Percentiles rank a stretch among this genome's conserved stretches.
phyloP scores from a whole-genome alignment of 1,284 basidiomycete genomes.

The Xerocomus nothofagi region DNA sequence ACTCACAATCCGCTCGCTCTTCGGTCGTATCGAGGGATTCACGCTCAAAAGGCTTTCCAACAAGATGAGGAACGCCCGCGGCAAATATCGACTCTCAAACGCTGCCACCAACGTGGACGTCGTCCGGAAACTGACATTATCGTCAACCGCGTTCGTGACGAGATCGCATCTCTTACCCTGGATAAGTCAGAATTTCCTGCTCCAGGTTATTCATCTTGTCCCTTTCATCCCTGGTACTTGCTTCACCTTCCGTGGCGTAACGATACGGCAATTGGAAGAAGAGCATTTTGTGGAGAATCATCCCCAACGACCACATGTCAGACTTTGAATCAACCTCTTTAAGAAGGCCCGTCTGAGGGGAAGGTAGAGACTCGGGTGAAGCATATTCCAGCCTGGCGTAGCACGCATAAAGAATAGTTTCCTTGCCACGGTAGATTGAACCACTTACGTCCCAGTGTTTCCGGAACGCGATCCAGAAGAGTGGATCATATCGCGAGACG shows the following conservation, averaged over 20 bases:
- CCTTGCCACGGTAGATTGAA: background rate
- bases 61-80: constrained; percentile 66
- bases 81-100: constrained; percentile 69
- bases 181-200: constrained; percentile 72
- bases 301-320: constrained; percentile 88
- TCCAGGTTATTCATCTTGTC: constrained; percentile 68
- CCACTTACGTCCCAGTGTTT: constrained; percentile 90
- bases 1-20: constrained; percentile 65
- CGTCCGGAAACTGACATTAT: constrained; percentile 56
- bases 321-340: constrained; percentile 81
- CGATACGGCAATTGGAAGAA: constrained; percentile 85
- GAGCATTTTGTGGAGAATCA: constrained; percentile 89
- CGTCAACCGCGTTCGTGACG: constrained; percentile 5
- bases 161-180: constrained; percentile 50
- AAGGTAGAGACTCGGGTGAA: constrained; percentile 83
- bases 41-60: constrained; percentile 72
- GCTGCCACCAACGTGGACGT: constrained; percentile 47
- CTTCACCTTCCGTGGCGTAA: constrained; percentile 57
- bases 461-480: constrained; percentile 71
- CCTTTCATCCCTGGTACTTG: constrained; percentile 46
- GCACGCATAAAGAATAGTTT: constrained; percentile 6
- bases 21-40: constrained; percentile 60
- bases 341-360: constrained; percentile 63
- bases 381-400: constrained; percentile 68
- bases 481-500: constrained; percentile 85